Percentiles rank a stretch among this genome's conserved stretches.
phyloP scores from a whole-genome alignment of 1,139 yeast species.

The Diutina mesorugosa region DNA sequence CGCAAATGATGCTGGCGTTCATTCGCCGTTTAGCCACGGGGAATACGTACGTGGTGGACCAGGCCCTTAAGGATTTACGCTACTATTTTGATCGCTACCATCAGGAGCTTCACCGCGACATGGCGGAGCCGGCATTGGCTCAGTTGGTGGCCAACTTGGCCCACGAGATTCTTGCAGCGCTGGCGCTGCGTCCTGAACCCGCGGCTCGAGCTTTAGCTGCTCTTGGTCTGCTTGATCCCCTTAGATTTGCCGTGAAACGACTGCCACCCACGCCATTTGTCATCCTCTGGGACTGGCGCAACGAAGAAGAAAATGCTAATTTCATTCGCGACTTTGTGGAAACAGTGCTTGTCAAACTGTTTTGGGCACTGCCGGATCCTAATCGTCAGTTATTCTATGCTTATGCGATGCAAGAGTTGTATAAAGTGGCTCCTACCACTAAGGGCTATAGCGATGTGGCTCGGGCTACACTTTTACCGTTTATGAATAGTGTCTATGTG shows the following conservation, averaged over 20 bases:
- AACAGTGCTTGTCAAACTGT: slow-evolving; percentile 59
- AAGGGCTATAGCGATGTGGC: neutral
- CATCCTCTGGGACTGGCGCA: slow-evolving; percentile 47
- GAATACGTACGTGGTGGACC: slow-evolving; percentile 67
- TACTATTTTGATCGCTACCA: slow-evolving; percentile 37
- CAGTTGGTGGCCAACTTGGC: neutral
- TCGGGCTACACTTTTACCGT: neutral
- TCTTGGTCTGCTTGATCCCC: slow-evolving; percentile 70
- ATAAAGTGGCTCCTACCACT: neutral
- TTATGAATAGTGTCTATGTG: neutral
- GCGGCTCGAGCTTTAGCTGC: slow-evolving; percentile 40
- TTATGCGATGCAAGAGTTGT: slow-evolving; percentile 79
- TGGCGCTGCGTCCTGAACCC: neutral
- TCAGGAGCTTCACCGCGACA: slow-evolving; percentile 10
- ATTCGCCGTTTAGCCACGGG: slow-evolving; percentile 48
- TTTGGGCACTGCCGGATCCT: slow-evolving; percentile 87
- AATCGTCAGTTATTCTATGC: slow-evolving; percentile 75
- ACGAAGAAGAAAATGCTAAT: slow-evolving; percentile 45
- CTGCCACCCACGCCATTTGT: slow-evolving; percentile 29
- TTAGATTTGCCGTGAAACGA: slow-evolving; percentile 39
- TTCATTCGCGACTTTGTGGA: slow-evolving; percentile 61
- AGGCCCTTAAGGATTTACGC: slow-evolving; percentile 59
- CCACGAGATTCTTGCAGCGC: neutral
- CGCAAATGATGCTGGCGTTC: slow-evolving; percentile 22
- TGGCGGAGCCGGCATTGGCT: neutral